phyloP scores from a whole-genome alignment of 768 basidiomycete species.

The Coprinopsis marcescibilis region DNA sequence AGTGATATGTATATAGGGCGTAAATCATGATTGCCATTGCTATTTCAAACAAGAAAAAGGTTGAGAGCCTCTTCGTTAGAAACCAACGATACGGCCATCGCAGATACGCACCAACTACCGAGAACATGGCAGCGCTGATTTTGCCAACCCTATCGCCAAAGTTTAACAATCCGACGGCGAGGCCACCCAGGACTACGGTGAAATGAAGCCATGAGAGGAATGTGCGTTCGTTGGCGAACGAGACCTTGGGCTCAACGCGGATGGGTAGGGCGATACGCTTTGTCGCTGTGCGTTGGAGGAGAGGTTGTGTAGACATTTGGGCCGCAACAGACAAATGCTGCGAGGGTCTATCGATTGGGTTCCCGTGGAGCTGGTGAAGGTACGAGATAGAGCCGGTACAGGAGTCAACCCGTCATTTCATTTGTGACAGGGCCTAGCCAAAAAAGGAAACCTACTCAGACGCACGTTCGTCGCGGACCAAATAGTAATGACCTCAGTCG shows the following conservation, averaged over 20 bases:
- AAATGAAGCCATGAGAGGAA: slow-evolving; percentile 99
- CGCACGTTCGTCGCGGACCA: background rate
- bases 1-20: slow-evolving; percentile 92
- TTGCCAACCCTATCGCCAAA: slow-evolving; percentile 97
- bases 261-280: slow-evolving; percentile 98
- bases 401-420: background rate
- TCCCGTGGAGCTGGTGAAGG: slow-evolving; percentile 1
- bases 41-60: slow-evolving; percentile 22
- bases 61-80: background rate
- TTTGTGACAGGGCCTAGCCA: background rate
- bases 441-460: background rate
- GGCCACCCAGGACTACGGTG: slow-evolving; percentile 93
- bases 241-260: slow-evolving; percentile 90
- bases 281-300: slow-evolving; percentile 88
- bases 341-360: slow-evolving; percentile 6
- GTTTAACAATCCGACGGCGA: slow-evolving; percentile 93
- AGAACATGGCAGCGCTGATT: slow-evolving; percentile 96
- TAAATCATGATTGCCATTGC: slow-evolving; percentile 98
- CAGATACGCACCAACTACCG: slow-evolving; percentile 66
- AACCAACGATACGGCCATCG: background rate
- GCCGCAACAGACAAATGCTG: slow-evolving; percentile 12
- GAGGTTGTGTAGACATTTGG: slow-evolving; percentile 93
- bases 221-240: slow-evolving; percentile 91
- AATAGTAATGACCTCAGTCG: background rate
- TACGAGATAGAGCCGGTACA: background rate